Conservation (phyloP, 257 asterid species). For the Catharanthus roseus region DNA sequence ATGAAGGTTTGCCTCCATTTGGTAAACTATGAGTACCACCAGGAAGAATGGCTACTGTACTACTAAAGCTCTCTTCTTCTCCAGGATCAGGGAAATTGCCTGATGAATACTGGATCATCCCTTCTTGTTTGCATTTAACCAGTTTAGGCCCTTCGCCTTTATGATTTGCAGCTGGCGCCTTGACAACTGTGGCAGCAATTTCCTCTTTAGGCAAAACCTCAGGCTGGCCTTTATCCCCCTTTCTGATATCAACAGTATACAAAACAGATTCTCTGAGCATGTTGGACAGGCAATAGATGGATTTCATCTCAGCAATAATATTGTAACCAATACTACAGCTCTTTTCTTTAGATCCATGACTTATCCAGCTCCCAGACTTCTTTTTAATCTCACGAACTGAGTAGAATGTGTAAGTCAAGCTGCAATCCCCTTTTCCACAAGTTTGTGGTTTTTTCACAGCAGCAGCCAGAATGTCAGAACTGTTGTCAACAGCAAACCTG, state of each 20-base stretch:
- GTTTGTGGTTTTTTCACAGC: constrained; percentile 50
- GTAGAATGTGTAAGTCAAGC: constrained; percentile 62
- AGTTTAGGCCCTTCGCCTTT: constrained; percentile 15
- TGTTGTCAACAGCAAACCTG: constrained; percentile 64
- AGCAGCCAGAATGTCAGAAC: constrained; percentile 72
- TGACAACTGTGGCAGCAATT: constrained; percentile 64
- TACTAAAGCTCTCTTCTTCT: constrained; percentile 20
- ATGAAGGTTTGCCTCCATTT: constrained; percentile 58
- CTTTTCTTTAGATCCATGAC: constrained; percentile 63
- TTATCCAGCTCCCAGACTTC: constrained; percentile 75
- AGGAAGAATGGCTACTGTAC: constrained; percentile 62
- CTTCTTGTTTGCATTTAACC: constrained; percentile 18
- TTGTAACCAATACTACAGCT: constrained; percentile 51
- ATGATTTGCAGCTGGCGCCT: constrained; percentile 25
- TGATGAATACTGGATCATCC: constrained; percentile 5
- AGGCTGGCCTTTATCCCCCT: constrained; percentile 41
- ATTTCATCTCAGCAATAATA: constrained; percentile 68
- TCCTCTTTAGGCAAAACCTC: constrained; percentile 47
- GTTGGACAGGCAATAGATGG: constrained; percentile 26
- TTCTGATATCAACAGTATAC: constrained; percentile 42
- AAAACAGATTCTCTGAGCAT: constrained; percentile 57
- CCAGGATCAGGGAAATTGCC: constrained; percentile 12
- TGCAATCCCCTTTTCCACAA: constrained; percentile 40
- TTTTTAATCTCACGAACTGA: constrained; percentile 67
- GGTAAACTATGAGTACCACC: constrained; percentile 71